These are phyloP conservation scores for Rhynchosporium graminicola DNA, from an alignment of 2,329 filamentous ascomycete species.

Conservation along the genomic window DNA sequence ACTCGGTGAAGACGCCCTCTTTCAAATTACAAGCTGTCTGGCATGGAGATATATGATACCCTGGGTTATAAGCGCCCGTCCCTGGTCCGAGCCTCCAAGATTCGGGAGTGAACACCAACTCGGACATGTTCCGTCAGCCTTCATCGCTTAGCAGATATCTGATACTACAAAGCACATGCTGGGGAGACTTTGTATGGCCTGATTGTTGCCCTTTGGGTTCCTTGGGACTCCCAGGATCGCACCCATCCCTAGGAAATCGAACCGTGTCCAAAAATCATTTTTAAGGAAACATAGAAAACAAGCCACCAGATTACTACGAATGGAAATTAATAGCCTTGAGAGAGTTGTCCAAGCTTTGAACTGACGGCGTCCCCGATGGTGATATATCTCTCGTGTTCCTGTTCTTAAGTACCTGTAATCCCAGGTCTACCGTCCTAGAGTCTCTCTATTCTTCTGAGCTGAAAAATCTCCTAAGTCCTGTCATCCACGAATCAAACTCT, in stretches of 20 bases:
- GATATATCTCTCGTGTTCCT: background rate
- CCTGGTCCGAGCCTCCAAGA: background rate
- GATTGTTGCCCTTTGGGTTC: background rate
- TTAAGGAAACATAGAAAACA: background rate
- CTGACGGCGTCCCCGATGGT: background rate
- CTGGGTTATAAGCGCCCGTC: background rate
- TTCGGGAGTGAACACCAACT: background rate
- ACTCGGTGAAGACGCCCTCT: background rate
- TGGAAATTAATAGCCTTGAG: background rate
- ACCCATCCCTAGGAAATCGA: background rate
- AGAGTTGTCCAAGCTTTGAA: background rate
- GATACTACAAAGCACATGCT: background rate
- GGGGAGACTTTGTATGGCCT: background rate
- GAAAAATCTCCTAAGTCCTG: background rate
- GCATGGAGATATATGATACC: background rate
- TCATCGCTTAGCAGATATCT: background rate
- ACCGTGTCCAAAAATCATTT: background rate
- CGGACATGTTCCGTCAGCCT: slow-evolving; percentile 4
- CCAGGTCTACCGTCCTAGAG: background rate
- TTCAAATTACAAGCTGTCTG: no score
- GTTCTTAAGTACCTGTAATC: background rate
- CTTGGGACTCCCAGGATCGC: background rate
- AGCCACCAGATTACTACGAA: no score
- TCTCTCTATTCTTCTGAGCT: no score
- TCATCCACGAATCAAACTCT: background rate